phyloP scores from a whole-genome alignment of 805 yeast species.

The Kluyveromyces nonfermentans region DNA sequence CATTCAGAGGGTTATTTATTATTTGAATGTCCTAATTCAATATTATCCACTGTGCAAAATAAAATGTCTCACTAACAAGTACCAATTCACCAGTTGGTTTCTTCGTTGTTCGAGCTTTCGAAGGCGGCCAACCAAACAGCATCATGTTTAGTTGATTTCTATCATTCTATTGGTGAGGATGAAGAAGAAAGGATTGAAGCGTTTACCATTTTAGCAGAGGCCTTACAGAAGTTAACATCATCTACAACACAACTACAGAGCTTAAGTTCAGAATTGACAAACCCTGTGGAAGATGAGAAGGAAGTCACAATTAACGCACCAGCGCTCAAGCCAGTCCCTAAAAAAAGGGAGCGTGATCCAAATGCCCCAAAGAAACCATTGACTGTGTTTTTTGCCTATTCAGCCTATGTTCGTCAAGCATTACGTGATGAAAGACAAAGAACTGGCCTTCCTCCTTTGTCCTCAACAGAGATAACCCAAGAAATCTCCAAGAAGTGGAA shows the following conservation, averaged over 20 bases:
- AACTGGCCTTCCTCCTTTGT: conserved; percentile 50
- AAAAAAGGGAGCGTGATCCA: conserved; percentile 64
- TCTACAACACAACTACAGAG: conserved; percentile 28
- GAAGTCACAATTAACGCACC: conserved; percentile 13
- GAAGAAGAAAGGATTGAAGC: conserved; percentile 39
- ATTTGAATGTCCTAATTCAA: no score
- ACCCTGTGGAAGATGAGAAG: conserved; percentile 29
- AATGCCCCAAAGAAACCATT: conserved; percentile 93
- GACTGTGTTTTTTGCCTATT: conserved; percentile 75
- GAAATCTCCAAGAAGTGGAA: conserved; percentile 77
- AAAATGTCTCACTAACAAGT: conserved; percentile 2
- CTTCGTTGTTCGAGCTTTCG: conserved; percentile 72
- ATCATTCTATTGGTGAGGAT: conserved; percentile 45
- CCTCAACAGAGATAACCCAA: conserved; percentile 70
- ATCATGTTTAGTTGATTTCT: conserved; percentile 66
- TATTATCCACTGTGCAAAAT: no score
- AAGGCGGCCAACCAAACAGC: conserved; percentile 85
- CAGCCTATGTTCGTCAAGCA: conserved; percentile 61
- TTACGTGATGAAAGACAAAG: conserved; percentile 59
- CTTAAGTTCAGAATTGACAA: conserved; percentile 22
- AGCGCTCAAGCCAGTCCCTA: conserved; percentile 22
- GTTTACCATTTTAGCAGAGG: conserved; percentile 34
- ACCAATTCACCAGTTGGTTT: conserved; percentile 42
- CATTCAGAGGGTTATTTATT: no score
- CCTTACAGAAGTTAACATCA: conserved; percentile 32